Base-by-base conservation (phyloP, 1,139 yeast species). In the Candida gigantensis region DNA sequence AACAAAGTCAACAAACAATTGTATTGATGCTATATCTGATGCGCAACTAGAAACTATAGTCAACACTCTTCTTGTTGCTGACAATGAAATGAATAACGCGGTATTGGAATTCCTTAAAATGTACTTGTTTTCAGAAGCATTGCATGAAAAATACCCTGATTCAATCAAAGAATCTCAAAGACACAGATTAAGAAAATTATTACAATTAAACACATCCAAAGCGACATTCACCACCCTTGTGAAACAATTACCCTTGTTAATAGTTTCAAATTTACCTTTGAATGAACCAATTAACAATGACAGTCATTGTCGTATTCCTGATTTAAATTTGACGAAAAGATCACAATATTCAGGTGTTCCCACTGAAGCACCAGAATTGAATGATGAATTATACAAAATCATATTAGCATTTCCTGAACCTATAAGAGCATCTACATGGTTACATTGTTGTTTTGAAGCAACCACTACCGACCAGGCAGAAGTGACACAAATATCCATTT, bases 401-500 rank as follows among this genome's bases (percentile, higher is more conserved):
- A 73, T 92, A 28, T 66, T 84, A 31, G 66, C 68, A 28, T 66
- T 89, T 45, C 77, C 81, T 6, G 99, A 92, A 59, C 98, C 98
- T 1, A 76, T 81, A 43, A 74, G 99, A 44, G 96, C 98, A 1
- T 86, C 96, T 2, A 76, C 89, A 10, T 92, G 98, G 98, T 82
- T 92, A 66, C 79, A 96, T 50, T 84, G 96, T 48, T 85, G 95
- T 46, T 94, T 88, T 62, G 92, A 83, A 50, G 88, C 95, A 10
- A 35, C 45, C 6, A 27, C 30, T 3, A 77, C 74, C 5, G 49
- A 41, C 9, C 65, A 70, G 3, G 89, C 95, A 4, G 96, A 89
- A 57, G 96, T 90, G 7, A 90, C 97, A 0, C 99, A 92, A 62
- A 89, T 92, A 21, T 85, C 95, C 10, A 73, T 92, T 34, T 92